phyloP scores from a whole-genome alignment of 2,329 filamentous ascomycete genomes.

The Aspergillus sp. region DNA sequence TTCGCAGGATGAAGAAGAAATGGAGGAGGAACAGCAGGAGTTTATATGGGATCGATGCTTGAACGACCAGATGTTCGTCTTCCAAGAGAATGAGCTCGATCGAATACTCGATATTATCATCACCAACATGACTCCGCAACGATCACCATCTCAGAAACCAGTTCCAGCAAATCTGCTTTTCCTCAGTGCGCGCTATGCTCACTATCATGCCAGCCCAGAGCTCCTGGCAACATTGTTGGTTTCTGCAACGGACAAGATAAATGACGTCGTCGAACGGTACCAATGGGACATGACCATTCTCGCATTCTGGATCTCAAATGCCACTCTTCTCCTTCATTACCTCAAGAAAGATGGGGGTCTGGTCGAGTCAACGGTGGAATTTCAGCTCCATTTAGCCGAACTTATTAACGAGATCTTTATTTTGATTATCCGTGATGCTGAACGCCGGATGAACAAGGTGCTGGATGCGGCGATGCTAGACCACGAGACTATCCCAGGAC shows the following conservation, averaged over 20 bases:
- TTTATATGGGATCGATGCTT: conserved; percentile 95
- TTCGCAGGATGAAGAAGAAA: conserved; percentile 77
- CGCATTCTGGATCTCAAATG: conserved; percentile 98
- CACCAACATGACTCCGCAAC: conserved; percentile 95
- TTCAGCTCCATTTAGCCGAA: conserved; percentile 90
- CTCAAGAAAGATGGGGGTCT: conserved; percentile 89
- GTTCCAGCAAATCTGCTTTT: conserved; percentile 98
- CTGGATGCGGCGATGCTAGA: conserved; percentile 92
- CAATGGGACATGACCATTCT: conserved; percentile 99
- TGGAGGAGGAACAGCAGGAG: conserved; percentile 85
- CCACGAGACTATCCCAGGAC: conserved; percentile 95
- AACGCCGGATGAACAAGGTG: conserved; percentile 93
- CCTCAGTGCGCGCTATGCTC: conserved; percentile 89
- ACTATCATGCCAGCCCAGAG: conserved; percentile 89
- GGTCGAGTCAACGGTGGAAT: conserved; percentile 76
- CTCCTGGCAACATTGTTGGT: conserved; percentile 77
- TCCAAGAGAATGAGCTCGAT: conserved; percentile 90
- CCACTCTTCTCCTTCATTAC: conserved; percentile 91
- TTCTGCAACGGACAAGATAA: conserved; percentile 92
- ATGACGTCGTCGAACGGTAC: conserved; percentile 88
- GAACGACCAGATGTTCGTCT: conserved; percentile 99
- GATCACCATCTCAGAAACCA: conserved; percentile 94
- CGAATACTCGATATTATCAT: conserved; percentile 93
- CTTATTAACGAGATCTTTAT: conserved; percentile 98
- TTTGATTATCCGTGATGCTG: conserved; percentile 91